Conservation (phyloP, 2,329 filamentous ascomycete genomes). For the Annulohypoxylon truncatum region DNA sequence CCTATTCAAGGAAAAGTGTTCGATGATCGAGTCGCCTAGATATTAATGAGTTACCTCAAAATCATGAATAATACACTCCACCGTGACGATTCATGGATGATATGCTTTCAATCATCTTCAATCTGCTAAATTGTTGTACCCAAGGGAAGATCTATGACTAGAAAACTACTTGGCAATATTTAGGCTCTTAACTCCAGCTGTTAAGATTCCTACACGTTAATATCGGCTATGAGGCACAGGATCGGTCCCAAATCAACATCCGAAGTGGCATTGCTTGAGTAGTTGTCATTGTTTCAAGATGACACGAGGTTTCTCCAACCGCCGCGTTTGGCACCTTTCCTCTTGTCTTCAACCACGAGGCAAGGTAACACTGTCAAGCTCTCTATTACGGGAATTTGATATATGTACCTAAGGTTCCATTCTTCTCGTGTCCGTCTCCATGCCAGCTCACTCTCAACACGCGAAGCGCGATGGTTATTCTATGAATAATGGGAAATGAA, state of each 20-base stretch:
- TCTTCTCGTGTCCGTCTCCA: conserved; percentile 9
- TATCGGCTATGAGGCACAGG: neutral
- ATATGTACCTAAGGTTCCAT: conserved; percentile 35
- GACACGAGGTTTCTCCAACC: conserved; percentile 32
- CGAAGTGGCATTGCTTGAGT: conserved; percentile 17
- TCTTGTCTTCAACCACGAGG: conserved; percentile 29
- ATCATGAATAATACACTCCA: neutral
- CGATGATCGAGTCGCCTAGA: neutral
- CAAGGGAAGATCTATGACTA: neutral
- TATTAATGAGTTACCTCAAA: neutral
- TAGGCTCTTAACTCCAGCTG: neutral
- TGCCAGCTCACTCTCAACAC: conserved; percentile 11
- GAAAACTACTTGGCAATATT: neutral
- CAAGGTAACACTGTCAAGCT: conserved; percentile 35
- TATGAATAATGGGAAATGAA: neutral
- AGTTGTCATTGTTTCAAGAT: conserved; percentile 10
- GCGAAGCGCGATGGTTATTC: neutral
- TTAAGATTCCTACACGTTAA: neutral
- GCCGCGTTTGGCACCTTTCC: conserved; percentile 18
- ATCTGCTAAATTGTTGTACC: neutral
- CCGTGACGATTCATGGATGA: neutral
- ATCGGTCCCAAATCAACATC: conserved; percentile 27
- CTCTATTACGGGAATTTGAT: conserved; percentile 21
- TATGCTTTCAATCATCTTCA: neutral
- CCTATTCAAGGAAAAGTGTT: neutral